These are phyloP conservation scores for Erigeron canadensis DNA, from an alignment of 129 eudicot species.

Conservation along the genomic window DNA sequence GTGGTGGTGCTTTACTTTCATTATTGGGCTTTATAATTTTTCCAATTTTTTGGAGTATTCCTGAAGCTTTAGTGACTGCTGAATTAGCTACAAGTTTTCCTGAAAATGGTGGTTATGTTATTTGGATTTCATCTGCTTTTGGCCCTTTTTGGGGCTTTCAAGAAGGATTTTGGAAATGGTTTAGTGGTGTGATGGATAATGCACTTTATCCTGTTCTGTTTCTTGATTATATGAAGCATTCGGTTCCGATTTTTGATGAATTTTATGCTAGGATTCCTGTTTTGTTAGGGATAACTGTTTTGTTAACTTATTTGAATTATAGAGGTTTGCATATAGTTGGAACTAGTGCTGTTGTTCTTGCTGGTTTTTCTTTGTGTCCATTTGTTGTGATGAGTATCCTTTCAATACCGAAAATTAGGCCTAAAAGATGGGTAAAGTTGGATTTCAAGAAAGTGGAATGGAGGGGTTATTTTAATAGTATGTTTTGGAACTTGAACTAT, in stretches of 20 bases:
- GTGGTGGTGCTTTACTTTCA: slow-evolving; percentile 88
- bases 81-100: slow-evolving; percentile 91
- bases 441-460: slow-evolving; percentile 63
- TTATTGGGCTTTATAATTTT: slow-evolving; percentile 77
- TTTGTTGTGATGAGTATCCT: slow-evolving; percentile 70
- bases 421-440: slow-evolving; percentile 55
- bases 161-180: slow-evolving; percentile 96
- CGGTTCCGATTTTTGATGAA: slow-evolving; percentile 56
- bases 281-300: slow-evolving; percentile 60
- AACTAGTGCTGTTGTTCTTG: slow-evolving; percentile 69
- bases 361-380: slow-evolving; percentile 71
- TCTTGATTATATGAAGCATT: slow-evolving; percentile 79
- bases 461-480: slow-evolving; percentile 81
- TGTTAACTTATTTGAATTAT: slow-evolving; percentile 73
- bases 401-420: slow-evolving; percentile 64
- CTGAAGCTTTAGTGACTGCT: slow-evolving; percentile 88
- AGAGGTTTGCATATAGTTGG: slow-evolving; percentile 89
- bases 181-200: slow-evolving; percentile 93
- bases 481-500: slow-evolving; percentile 92
- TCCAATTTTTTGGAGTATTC: slow-evolving; percentile 88
- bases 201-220: slow-evolving; percentile 92
- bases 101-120: slow-evolving; percentile 85
- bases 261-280: slow-evolving; percentile 64
- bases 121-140: slow-evolving; percentile 92
- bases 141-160: slow-evolving; percentile 97